Evolutionary conservation across 179 eudicot genomes (phyloP).

Genomic region (Heliamphora pulchella): DNA sequence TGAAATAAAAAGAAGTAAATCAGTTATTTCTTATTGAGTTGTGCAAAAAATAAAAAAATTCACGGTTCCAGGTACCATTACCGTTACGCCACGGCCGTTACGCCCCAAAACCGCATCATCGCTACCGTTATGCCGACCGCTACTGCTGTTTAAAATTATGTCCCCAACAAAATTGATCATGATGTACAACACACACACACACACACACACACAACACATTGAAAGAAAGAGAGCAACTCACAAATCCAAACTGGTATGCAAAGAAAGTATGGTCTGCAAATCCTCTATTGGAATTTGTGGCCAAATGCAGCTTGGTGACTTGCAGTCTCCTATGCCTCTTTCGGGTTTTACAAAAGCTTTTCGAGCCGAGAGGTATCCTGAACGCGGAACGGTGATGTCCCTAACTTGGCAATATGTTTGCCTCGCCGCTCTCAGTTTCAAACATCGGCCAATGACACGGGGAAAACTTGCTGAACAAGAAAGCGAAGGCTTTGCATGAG

Average conservation of each 20-base stretch:
- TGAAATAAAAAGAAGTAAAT: too few species aligned
- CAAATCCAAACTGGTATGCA: constrained; percentile 17
- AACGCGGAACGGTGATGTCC: background rate
- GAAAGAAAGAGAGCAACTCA: constrained; percentile 7
- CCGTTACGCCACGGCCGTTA: too few species aligned
- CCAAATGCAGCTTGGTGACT: constrained; percentile 6
- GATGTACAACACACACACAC: background rate
- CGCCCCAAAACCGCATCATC: too few species aligned
- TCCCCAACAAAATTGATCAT: background rate
- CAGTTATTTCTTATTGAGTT: too few species aligned
- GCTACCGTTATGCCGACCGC: too few species aligned
- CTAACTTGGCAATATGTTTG: constrained; percentile 10
- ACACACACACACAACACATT: background rate
- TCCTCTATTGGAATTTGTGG: constrained; percentile 4
- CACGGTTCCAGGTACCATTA: too few species aligned
- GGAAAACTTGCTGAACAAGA: constrained; percentile 22
- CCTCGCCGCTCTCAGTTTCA: constrained; percentile 19
- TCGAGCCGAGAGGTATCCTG: constrained; percentile 10
- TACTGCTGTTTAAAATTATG: too few species aligned
- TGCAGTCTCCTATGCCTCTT: constrained; percentile 3
- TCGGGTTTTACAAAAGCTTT: background rate
- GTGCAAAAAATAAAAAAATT: too few species aligned
- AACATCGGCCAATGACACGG: background rate
- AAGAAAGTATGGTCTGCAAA: constrained; percentile 14
- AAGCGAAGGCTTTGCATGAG: background rate